A percentile compares a stretch with the other conserved stretches of the same genome.
These are phyloP conservation scores for Fraxinus anomala DNA, from an alignment of 257 asterid genomes.

Conservation along the genomic window DNA sequence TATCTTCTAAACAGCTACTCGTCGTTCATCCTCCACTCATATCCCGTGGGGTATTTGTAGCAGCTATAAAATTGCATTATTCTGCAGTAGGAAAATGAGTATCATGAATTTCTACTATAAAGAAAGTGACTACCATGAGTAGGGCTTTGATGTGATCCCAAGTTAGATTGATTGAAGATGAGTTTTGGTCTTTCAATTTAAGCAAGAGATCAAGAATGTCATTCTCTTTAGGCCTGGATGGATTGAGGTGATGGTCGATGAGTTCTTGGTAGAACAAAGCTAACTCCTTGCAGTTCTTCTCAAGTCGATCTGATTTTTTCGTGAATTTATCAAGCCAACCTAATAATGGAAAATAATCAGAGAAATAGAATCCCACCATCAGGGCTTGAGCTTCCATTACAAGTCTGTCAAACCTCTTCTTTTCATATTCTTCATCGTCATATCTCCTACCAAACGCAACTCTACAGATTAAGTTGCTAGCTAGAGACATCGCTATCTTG, in stretches of 20 bases:
- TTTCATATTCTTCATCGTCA: constrained; percentile 1
- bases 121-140: constrained; percentile 12
- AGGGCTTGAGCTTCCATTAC: neutral
- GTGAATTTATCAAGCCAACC: constrained; percentile 24
- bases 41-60: too few species aligned
- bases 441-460: constrained; percentile 9
- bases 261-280: constrained; percentile 18
- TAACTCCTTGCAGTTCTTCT: neutral
- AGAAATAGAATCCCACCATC: constrained; percentile 13
- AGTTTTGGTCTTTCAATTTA: neutral
- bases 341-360: constrained; percentile 12
- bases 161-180: constrained; percentile 11
- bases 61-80: too few species aligned
- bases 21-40: too few species aligned
- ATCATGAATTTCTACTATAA: neutral
- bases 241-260: constrained; percentile 18
- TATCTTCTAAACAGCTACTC: too few species aligned
- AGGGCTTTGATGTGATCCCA: constrained; percentile 21
- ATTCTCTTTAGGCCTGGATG: neutral
- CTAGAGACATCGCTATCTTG: neutral
- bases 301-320: neutral
- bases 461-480: constrained; percentile 11
- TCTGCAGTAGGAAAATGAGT: too few species aligned
- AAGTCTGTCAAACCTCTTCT: constrained; percentile 2
- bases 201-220: constrained; percentile 19